Conservation (phyloP, 179 eudicot species). For the Silene vulgaris region DNA sequence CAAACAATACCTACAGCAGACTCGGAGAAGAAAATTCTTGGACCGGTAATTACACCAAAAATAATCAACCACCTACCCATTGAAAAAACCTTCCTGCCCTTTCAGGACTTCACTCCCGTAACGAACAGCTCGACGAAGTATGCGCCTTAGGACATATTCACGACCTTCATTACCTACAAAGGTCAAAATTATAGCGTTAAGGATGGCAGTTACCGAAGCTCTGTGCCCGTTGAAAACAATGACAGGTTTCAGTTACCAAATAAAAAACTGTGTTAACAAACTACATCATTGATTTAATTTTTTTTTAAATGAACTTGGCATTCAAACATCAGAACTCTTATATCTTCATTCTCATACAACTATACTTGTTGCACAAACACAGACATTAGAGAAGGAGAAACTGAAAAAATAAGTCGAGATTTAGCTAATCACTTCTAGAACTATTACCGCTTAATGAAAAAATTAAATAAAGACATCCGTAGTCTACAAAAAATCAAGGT, state of each 20-base stretch:
- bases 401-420: not conserved
- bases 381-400: not conserved
- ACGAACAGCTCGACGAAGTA: slow-evolving; percentile 96
- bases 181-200: not conserved
- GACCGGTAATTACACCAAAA: not conserved
- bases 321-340: not conserved
- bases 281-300: not conserved
- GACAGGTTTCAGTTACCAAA: slow-evolving; percentile 4
- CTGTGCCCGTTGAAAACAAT: not conserved
- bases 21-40: not conserved
- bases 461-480: not conserved
- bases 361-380: not conserved
- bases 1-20: not conserved
- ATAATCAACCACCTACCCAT: slow-evolving; percentile 47
- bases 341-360: not conserved
- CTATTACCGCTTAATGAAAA: not conserved
- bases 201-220: not conserved
- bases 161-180: slow-evolving; percentile 91
- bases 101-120: slow-evolving; percentile 85
- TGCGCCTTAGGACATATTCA: slow-evolving; percentile 91
- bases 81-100: slow-evolving; percentile 82
- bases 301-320: not conserved
- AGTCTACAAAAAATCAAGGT: not conserved
- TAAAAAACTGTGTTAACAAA: not conserved
- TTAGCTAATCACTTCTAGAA: not conserved